These are phyloP conservation scores for Penicillium occitanis DNA, from an alignment of 2,329 filamentous ascomycete species.

Conservation along the genomic window DNA sequence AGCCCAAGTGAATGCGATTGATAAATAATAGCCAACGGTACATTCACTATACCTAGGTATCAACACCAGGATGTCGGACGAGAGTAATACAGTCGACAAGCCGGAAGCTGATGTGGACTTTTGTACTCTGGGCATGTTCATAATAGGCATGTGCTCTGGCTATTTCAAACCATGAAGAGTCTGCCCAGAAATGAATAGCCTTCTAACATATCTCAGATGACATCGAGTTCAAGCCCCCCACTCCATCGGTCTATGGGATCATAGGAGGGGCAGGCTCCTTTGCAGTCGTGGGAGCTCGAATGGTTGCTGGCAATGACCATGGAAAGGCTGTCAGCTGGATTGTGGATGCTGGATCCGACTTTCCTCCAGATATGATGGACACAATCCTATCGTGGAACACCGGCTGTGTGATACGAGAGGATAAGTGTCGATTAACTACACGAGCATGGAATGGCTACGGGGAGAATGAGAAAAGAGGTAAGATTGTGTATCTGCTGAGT, in stretches of 20 bases:
- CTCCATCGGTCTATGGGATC: constrained; percentile 68
- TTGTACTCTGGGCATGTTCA: constrained; percentile 64
- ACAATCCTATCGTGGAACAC: constrained; percentile 75
- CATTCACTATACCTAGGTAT: neutral
- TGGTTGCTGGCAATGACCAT: constrained; percentile 70
- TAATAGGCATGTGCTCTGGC: constrained; percentile 51
- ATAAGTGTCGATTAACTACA: constrained; percentile 71
- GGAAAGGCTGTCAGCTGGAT: constrained; percentile 81
- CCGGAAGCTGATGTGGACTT: constrained; percentile 49
- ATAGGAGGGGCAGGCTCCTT: constrained; percentile 89
- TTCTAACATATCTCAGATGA: constrained; percentile 61
- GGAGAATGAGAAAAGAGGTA: constrained; percentile 62
- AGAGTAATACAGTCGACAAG: neutral
- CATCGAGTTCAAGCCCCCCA: constrained; percentile 77
- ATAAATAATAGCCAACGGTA: neutral
- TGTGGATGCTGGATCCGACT: constrained; percentile 85
- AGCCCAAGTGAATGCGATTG: neutral
- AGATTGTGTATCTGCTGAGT: neutral
- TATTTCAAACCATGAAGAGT: neutral
- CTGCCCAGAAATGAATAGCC: constrained; percentile 10
- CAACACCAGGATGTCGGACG: neutral
- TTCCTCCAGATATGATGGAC: constrained; percentile 64
- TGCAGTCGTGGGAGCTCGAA: constrained; percentile 80
- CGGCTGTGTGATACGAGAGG: constrained; percentile 66
- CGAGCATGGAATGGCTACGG: constrained; percentile 91